A percentile compares a stretch with the other conserved stretches of the same genome.
Evolutionary conservation across 2,329 filamentous ascomycete genomes (phyloP).

Genomic region (Elsinoe arachidis): DNA sequence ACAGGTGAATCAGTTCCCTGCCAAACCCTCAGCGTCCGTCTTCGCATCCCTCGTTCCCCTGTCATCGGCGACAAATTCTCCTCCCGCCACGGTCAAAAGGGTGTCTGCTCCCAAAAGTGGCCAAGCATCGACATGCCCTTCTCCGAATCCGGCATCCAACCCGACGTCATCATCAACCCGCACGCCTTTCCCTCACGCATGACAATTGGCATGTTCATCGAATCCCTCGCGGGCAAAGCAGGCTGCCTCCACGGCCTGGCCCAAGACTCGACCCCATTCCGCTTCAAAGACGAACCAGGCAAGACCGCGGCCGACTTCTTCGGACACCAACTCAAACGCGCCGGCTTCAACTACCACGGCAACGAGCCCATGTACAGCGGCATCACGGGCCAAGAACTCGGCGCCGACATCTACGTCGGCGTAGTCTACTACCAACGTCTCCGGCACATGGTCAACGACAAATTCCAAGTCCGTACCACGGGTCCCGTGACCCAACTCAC

Average conservation of each 20-base stretch:
- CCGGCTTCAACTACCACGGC: constrained; percentile 95
- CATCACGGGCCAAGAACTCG: constrained; percentile 88
- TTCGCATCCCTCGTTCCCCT: constrained; percentile 80
- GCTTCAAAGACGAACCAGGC: constrained; percentile 68
- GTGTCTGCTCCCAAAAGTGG: constrained; percentile 95
- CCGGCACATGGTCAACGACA: constrained; percentile 99
- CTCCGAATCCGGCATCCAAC: constrained; percentile 90
- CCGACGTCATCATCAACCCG: constrained; percentile 97
- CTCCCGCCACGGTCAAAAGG: constrained; percentile 95
- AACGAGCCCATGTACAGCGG: constrained; percentile 99
- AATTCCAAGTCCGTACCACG: constrained; percentile 95
- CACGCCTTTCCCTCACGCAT: constrained; percentile 99
- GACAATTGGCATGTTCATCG: constrained; percentile 99
- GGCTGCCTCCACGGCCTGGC: constrained; percentile 91
- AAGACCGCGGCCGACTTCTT: constrained; percentile 92
- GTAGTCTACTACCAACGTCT: constrained; percentile 97
- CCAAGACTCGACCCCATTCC: constrained; percentile 91
- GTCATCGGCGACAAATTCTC: constrained; percentile 99
- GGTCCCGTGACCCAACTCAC: constrained; percentile 85
- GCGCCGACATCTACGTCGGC: constrained; percentile 91
- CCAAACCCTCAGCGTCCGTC: constrained; percentile 85
- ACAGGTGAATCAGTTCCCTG: constrained; percentile 73
- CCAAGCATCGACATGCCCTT: constrained; percentile 91
- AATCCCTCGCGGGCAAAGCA: constrained; percentile 90
- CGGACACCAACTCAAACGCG: constrained; percentile 87